These are phyloP conservation scores for Cryptococcus sp. DNA, from an alignment of 1,284 basidiomycete genomes.

Conservation along the genomic window DNA sequence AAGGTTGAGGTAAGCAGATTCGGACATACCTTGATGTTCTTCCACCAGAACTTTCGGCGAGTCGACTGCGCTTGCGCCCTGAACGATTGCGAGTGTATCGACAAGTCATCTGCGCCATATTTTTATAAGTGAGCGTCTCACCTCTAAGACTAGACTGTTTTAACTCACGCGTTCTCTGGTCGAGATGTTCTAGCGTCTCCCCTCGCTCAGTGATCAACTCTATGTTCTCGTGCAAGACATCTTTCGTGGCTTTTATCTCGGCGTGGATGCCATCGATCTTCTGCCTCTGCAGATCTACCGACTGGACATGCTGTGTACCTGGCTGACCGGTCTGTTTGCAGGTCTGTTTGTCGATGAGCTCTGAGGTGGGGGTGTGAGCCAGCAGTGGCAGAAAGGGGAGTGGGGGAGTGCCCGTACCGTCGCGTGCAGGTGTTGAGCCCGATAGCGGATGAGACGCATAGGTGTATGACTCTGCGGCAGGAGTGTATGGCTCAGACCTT, in stretches of 20 bases:
- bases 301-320: no score
- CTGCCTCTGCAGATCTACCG: slow-evolving; percentile 1
- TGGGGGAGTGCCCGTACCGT: no score
- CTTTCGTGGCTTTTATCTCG: slow-evolving; percentile 18
- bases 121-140: background rate
- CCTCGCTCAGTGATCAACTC: slow-evolving; percentile 24
- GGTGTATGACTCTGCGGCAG: no score
- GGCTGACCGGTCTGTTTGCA: no score
- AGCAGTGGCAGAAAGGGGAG: no score
- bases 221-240: slow-evolving; percentile 23
- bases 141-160: no score
- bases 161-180: slow-evolving; percentile 26
- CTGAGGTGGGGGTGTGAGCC: no score
- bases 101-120: slow-evolving; percentile 14
- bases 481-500: no score
- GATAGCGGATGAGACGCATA: no score
- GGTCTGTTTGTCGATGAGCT: no score
- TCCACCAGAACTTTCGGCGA: slow-evolving; percentile 33
- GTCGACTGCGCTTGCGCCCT: slow-evolving; percentile 18
- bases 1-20: background rate
- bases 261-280: slow-evolving; percentile 20
- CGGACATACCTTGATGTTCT: slow-evolving; percentile 30
- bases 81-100: slow-evolving; percentile 17
- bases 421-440: no score
- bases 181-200: slow-evolving; percentile 23